A percentile compares a stretch with the other conserved stretches of the same genome.
Conservation (phyloP, 2,329 filamentous ascomycete genomes). For the Cercospora nicotianae region DNA sequence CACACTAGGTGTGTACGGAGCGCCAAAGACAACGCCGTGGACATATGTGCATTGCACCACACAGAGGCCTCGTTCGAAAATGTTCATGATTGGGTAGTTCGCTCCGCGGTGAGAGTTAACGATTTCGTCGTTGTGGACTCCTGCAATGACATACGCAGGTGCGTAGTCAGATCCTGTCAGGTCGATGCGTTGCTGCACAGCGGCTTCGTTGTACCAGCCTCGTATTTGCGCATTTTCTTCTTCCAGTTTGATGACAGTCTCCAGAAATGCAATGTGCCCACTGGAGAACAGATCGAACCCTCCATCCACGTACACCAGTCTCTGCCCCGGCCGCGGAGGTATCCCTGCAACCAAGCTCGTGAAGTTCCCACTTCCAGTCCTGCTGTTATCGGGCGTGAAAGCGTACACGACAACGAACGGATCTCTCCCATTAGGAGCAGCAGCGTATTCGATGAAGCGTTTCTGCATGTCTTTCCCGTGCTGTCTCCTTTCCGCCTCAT, state of each 20-base stretch:
- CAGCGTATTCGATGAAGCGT: conserved; percentile 81
- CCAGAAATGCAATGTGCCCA: conserved; percentile 93
- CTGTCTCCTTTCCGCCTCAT: conserved; percentile 63
- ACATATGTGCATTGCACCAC: conserved; percentile 95
- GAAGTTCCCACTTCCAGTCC: conserved; percentile 7
- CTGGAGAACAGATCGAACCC: conserved; percentile 96
- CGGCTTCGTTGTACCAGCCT: conserved; percentile 73
- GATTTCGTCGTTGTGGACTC: conserved; percentile 89
- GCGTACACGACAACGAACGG: conserved; percentile 84
- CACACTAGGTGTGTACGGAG: conserved; percentile 81
- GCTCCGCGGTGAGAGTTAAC: conserved; percentile 97
- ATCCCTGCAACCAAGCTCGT: conserved; percentile 68
- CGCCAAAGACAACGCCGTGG: conserved; percentile 82
- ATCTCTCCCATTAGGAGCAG: conserved; percentile 74
- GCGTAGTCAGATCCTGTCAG: conserved; percentile 70
- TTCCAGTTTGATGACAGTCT: conserved; percentile 72
- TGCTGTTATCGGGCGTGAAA: conserved; percentile 53
- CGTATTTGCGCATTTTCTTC: conserved; percentile 64
- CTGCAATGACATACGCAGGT: conserved; percentile 84
- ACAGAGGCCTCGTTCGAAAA: conserved; percentile 92
- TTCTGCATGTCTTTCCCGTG: conserved; percentile 70
- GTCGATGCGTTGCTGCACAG: conserved; percentile 61
- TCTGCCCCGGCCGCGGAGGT: conserved; percentile 72
- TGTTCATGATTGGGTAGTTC: conserved; percentile 99
- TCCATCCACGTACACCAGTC: conserved; percentile 91